Conservation (phyloP, 192 early-diverging fungal species). For the Oehlia diaphana region DNA sequence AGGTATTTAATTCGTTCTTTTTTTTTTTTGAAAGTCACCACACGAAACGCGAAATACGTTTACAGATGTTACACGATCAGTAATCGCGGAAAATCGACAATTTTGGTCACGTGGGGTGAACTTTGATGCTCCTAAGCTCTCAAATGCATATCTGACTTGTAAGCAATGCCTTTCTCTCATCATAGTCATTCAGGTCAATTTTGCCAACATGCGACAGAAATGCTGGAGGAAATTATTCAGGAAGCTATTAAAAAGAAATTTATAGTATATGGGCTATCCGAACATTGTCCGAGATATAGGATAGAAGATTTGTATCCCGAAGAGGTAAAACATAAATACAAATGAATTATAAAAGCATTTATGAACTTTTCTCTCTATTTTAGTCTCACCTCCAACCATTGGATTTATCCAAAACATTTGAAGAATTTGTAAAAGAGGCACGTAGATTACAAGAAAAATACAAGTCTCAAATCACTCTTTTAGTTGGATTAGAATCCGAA, state of each 20-base stretch:
- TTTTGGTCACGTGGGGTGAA: background rate
- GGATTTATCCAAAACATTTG: conserved; percentile 64
- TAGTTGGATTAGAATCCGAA: conserved; percentile 94
- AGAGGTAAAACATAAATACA: conserved; percentile 50
- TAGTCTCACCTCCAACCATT: conserved; percentile 64
- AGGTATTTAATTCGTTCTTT: too few relatives aligned
- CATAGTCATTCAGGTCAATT: conserved; percentile 97
- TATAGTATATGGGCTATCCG: conserved; percentile 77
- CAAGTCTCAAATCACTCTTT: conserved; percentile 58
- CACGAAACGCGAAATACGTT: too few relatives aligned
- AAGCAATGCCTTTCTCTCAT: conserved; percentile 58
- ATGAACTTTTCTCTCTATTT: background rate
- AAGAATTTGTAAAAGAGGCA: conserved; percentile 73
- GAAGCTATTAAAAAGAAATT: conserved; percentile 77
- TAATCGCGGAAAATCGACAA: too few relatives aligned
- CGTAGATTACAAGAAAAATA: conserved; percentile 68
- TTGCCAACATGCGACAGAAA: conserved; percentile 88
- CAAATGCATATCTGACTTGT: background rate
- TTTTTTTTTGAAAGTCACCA: too few relatives aligned
- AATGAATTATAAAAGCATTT: background rate
- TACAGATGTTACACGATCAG: too few relatives aligned
- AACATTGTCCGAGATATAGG: conserved; percentile 87
- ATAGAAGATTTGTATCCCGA: conserved; percentile 89
- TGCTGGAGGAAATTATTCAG: conserved; percentile 77
- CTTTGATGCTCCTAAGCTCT: background rate